Conservation (phyloP, 2,329 filamentous ascomycete species). For the Sarocladiaceae sp. region DNA sequence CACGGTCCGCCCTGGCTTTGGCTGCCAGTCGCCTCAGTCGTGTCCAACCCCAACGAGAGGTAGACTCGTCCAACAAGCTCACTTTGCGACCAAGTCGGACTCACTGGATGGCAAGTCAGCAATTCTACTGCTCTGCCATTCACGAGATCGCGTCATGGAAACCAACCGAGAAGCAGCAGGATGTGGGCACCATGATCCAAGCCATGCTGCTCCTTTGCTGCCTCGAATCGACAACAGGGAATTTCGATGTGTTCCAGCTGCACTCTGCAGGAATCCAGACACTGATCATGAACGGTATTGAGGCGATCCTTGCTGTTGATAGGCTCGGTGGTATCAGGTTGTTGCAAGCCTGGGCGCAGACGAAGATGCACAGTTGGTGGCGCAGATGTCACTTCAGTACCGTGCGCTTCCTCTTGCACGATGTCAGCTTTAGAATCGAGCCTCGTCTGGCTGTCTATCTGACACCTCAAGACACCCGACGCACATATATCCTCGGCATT, state of each 20-base stretch:
- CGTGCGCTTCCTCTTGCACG: neutral
- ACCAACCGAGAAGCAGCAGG: neutral
- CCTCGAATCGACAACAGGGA: neutral
- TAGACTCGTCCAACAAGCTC: neutral
- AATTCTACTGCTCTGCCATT: constrained; percentile 4
- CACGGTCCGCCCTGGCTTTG: neutral
- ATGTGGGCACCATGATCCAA: neutral
- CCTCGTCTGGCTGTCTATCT: neutral
- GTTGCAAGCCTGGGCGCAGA: neutral
- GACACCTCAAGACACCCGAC: neutral
- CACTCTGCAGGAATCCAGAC: neutral
- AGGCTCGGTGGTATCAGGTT: neutral
- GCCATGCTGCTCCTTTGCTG: neutral
- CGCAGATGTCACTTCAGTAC: neutral
- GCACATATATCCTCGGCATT: neutral
- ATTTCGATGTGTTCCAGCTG: neutral
- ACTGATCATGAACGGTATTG: neutral
- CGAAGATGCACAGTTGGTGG: neutral
- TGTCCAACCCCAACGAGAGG: neutral
- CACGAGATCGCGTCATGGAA: neutral
- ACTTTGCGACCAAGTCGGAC: neutral
- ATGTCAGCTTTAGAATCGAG: neutral
- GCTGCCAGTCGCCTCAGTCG: neutral
- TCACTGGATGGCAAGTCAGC: constrained; percentile 3
- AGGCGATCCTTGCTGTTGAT: neutral